These are phyloP conservation scores for Pseudogymnoascus sp. DNA, from an alignment of 2,329 filamentous ascomycete species.

Conservation along the genomic window DNA sequence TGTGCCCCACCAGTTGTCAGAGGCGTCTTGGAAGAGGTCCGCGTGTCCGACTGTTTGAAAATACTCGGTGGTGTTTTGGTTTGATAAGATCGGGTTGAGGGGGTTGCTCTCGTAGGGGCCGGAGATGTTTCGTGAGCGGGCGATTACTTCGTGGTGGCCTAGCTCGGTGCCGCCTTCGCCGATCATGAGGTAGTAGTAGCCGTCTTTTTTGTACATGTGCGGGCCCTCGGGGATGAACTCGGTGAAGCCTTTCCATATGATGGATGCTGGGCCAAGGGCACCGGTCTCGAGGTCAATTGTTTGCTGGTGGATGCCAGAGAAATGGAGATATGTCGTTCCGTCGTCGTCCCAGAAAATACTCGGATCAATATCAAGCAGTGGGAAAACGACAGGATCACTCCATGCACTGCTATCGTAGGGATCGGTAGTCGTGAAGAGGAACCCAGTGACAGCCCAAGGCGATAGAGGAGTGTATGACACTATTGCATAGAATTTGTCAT, in stretches of 20 bases:
- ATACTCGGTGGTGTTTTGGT: slow-evolving; percentile 31
- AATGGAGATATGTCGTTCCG: slow-evolving; percentile 30
- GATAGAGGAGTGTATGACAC: neutral
- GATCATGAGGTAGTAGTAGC: slow-evolving; percentile 42
- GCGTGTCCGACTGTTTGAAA: slow-evolving; percentile 50
- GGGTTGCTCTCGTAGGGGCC: slow-evolving; percentile 38
- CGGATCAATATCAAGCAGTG: slow-evolving; percentile 38
- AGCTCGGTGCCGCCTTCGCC: slow-evolving; percentile 41
- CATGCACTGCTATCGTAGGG: slow-evolving; percentile 34
- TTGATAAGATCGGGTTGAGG: slow-evolving; percentile 40
- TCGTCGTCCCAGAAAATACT: slow-evolving; percentile 42
- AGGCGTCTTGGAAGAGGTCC: slow-evolving; percentile 46
- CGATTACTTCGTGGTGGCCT: slow-evolving; percentile 37
- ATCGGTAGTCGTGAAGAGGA: slow-evolving; percentile 36
- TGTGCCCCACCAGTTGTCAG: slow-evolving; percentile 44
- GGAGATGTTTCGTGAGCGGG: slow-evolving; percentile 32
- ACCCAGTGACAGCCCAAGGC: slow-evolving; percentile 24
- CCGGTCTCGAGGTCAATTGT: slow-evolving; percentile 21
- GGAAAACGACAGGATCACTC: slow-evolving; percentile 35
- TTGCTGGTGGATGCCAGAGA: slow-evolving; percentile 19
- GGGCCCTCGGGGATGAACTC: slow-evolving; percentile 31
- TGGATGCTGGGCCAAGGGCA: slow-evolving; percentile 18
- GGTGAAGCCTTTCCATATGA: slow-evolving; percentile 29
- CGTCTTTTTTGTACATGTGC: slow-evolving; percentile 40
- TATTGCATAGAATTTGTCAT: slow-evolving; percentile 39